Evolutionary conservation across 208 protist species (phyloP), one percentile per base, ranked within the genome.

Genomic region (Leishmania amazonensis): DNA sequence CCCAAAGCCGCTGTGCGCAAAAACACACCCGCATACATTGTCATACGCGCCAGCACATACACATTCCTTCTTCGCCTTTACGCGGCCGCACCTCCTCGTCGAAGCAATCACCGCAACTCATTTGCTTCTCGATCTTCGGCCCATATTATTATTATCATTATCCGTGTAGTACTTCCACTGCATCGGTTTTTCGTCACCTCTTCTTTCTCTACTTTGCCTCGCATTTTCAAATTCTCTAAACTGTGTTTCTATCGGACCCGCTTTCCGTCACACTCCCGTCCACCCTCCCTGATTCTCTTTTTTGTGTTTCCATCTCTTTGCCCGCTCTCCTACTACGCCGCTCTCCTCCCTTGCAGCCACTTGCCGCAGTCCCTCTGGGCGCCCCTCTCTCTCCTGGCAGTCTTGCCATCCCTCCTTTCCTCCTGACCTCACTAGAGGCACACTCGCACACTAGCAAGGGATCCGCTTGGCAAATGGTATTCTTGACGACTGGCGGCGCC

Each of bases 401-500:
- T 42, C 35, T 68, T 68, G 35, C 64, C 11, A 3, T 19, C 5
- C 38, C n/a, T 31, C 31, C 24, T 71, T 38, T 47, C 67, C 38
- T 11, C 40, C 40, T 45, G 67, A 5, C 31, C 38, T 28, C 67
- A 47, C 40, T 47, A 49, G 67, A 38, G 6, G 2, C 38, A 2
- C 9, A 47, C 24, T 72, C 67, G 38, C 73, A 76, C 35, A 31
- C 35, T 3, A 8, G 17, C 47, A 35, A n/a, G 71, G 8, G 71
- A 49, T 38, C 40, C 3, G 40, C 67, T 72, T 72, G 15, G 8
- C 45, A 19, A 54, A 98, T 98, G 96, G 96, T 93, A 45, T 88
- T 97, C 24, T 86, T 98, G 9, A 95, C 93, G 28, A 96, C 90
- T 49, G 96, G 93, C 6, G 96, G 94, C 24, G 76, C 79, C 40